A percentile compares a stretch with the other conserved stretches of the same genome.
phyloP scores from a whole-genome alignment of 2,329 filamentous ascomycete genomes.

The Cryphonectria nitschkei region DNA sequence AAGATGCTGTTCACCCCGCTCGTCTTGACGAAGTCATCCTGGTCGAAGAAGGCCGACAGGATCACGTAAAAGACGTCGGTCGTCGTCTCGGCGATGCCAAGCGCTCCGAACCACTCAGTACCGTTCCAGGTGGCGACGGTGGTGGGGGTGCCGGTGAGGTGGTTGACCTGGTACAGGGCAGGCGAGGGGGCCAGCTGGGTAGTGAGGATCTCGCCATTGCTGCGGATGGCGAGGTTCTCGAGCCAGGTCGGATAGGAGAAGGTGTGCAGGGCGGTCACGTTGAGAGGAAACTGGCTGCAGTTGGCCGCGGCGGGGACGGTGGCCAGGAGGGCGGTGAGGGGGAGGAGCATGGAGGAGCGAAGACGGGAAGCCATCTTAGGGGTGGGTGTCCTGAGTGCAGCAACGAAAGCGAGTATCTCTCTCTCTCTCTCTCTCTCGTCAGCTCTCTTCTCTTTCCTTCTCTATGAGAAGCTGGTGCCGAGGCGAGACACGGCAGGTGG shows the following conservation, averaged over 20 bases:
- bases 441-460: too few relatives aligned
- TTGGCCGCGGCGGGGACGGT: not conserved
- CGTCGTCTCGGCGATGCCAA: constrained; percentile 18
- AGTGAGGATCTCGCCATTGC: constrained; percentile 26
- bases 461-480: not conserved
- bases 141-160: constrained; percentile 13
- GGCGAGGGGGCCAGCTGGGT: constrained; percentile 16
- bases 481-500: not conserved
- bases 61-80: constrained; percentile 20
- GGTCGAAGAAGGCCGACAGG: constrained; percentile 12
- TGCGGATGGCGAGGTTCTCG: constrained; percentile 23
- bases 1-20: constrained; percentile 21
- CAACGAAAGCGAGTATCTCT: not conserved
- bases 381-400: not conserved
- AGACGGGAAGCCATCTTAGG: constrained; percentile 11
- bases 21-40: constrained; percentile 14
- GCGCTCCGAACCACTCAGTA: constrained; percentile 1
- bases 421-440: too few relatives aligned
- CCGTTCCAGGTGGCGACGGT: constrained; percentile 18
- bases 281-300: constrained; percentile 7
- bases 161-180: constrained; percentile 18
- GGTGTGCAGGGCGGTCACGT: constrained; percentile 15
- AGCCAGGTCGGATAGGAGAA: constrained; percentile 19
- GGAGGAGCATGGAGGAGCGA: not conserved
- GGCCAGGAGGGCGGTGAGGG: constrained; percentile 6